phyloP scores from a whole-genome alignment of 768 basidiomycete genomes.

The Podaxis sp. region DNA sequence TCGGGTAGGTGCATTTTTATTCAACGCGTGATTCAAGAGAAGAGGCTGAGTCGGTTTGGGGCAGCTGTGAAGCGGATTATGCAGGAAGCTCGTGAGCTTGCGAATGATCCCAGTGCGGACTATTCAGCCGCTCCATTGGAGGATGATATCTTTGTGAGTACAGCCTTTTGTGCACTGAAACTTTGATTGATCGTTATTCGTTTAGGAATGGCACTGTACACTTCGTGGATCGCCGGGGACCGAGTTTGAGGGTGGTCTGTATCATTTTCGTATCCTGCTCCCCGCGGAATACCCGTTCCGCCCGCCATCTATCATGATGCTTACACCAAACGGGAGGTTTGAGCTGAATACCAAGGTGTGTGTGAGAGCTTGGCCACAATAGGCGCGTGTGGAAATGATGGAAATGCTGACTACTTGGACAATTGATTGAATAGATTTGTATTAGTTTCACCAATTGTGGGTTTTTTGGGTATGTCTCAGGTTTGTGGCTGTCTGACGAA shows the following conservation, averaged over 20 bases:
- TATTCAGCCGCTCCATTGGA: slow-evolving; percentile 85
- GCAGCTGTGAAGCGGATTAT: slow-evolving; percentile 93
- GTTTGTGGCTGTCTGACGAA: slow-evolving; percentile 1
- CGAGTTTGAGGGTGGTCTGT: slow-evolving; percentile 93
- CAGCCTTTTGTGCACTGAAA: neutral
- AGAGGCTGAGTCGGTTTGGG: neutral
- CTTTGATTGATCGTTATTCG: slow-evolving; percentile 17
- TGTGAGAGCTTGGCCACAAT: neutral
- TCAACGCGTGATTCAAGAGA: neutral
- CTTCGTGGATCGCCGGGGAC: slow-evolving; percentile 83
- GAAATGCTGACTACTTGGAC: neutral
- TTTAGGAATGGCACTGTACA: slow-evolving; percentile 92
- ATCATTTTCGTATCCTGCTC: slow-evolving; percentile 87
- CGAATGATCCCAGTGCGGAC: slow-evolving; percentile 79
- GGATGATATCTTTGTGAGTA: slow-evolving; percentile 87
- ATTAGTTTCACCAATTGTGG: slow-evolving; percentile 89
- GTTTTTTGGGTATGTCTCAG: slow-evolving; percentile 20
- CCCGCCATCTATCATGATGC: slow-evolving; percentile 92
- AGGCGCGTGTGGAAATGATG: no score
- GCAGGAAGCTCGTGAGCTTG: slow-evolving; percentile 90
- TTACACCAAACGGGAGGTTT: slow-evolving; percentile 96
- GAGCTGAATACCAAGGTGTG: slow-evolving; percentile 92
- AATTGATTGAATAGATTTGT: slow-evolving; percentile 57
- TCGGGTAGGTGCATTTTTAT: slow-evolving; percentile 48
- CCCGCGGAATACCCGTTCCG: slow-evolving; percentile 96